Evolutionary conservation across 2,329 filamentous ascomycete species (phyloP).

Genomic region (Trichoderma cornu-damae): DNA sequence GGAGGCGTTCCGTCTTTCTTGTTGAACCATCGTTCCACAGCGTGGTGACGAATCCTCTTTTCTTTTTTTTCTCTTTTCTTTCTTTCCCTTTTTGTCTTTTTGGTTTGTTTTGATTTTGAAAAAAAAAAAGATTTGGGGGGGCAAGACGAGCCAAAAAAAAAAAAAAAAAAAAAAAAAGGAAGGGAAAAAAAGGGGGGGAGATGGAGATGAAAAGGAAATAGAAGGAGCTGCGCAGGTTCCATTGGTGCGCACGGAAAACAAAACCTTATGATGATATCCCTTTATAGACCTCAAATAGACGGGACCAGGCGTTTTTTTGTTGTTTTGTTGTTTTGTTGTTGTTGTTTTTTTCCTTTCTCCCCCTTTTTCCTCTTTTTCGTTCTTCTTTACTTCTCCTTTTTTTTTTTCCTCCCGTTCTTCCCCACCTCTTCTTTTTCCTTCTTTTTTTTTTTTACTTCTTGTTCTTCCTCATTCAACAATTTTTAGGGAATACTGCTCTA

Average conservation of each 20-base stretch:
- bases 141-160: not conserved
- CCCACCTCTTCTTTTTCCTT: no score
- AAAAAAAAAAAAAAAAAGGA: not conserved
- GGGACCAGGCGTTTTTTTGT: conserved; percentile 11
- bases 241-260: not conserved
- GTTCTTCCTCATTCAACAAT: no score
- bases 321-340: not conserved
- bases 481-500: no score
- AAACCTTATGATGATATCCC: conserved; percentile 17
- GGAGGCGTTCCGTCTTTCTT: not conserved
- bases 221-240: not conserved
- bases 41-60: conserved; percentile 5
- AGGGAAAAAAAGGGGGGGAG: no score
- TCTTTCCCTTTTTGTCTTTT: no score
- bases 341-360: not conserved
- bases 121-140: no score
- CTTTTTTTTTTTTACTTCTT: no score
- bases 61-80: no score
- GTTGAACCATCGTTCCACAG: not conserved
- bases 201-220: not conserved
- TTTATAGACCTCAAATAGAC: conserved; percentile 17
- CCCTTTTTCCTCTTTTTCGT: not conserved
- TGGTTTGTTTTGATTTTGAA: no score
- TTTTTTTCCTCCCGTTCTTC: no score
- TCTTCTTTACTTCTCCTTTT: no score